Conservation (phyloP, 305 asterid species). For the Plantago coronopus region DNA sequence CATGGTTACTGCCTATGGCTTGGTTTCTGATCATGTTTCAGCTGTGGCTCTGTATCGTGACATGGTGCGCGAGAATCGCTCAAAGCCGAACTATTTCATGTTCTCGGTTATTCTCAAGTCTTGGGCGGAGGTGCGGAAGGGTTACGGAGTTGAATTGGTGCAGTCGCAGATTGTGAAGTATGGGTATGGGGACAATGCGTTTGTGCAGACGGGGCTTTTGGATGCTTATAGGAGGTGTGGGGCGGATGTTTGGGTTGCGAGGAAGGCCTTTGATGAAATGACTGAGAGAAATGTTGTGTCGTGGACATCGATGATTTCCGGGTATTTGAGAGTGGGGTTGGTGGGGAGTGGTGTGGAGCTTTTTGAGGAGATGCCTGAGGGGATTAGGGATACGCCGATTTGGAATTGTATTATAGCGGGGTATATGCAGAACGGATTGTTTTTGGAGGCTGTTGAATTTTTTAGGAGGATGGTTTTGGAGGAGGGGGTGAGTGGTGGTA, state of each 20-base stretch:
- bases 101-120: constrained; percentile 55
- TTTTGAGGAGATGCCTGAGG: constrained; percentile 55
- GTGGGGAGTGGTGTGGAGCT: constrained; percentile 53
- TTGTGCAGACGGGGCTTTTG: constrained; percentile 65
- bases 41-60: constrained; percentile 50
- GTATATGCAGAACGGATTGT: constrained; percentile 70
- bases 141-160: constrained; percentile 52
- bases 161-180: constrained; percentile 59
- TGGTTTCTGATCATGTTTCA: constrained; percentile 40
- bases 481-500: constrained; percentile 29
- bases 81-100: constrained; percentile 64
- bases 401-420: constrained; percentile 82
- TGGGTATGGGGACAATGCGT: constrained; percentile 51
- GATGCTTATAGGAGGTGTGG: constrained; percentile 53
- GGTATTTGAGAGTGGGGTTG: constrained; percentile 57
- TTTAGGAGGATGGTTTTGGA: constrained; percentile 59
- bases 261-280: constrained; percentile 73
- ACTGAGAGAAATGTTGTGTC: constrained; percentile 59
- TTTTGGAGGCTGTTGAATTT: constrained; percentile 52
- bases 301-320: constrained; percentile 88
- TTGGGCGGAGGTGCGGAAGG: constrained; percentile 44
- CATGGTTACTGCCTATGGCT: constrained; percentile 47
- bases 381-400: constrained; percentile 55
- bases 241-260: constrained; percentile 39
- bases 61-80: constrained; percentile 42